These are phyloP conservation scores for Guillardia theta DNA, from an alignment of 78 protist genomes.

Conservation along the genomic window DNA sequence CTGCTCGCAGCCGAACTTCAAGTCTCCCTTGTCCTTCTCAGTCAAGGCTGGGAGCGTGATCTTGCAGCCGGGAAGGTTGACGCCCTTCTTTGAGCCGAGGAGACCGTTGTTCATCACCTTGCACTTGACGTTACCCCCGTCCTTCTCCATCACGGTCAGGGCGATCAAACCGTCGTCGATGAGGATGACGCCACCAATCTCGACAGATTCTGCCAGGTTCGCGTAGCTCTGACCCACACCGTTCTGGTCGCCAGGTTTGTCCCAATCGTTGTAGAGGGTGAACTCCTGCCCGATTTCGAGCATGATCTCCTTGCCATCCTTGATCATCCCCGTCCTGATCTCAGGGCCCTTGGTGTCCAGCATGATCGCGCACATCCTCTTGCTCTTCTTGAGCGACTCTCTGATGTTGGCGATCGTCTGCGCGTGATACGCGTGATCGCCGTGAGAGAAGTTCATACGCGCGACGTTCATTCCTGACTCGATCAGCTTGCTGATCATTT, in stretches of 20 bases:
- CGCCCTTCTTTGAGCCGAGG: slow-evolving; percentile 60
- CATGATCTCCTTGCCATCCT: neutral
- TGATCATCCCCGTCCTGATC: slow-evolving; percentile 65
- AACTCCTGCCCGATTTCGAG: neutral
- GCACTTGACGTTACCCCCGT: neutral
- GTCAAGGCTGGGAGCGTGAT: slow-evolving; percentile 78
- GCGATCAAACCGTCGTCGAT: slow-evolving; percentile 33
- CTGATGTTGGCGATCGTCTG: slow-evolving; percentile 42
- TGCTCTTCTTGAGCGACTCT: neutral
- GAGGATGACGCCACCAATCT: neutral
- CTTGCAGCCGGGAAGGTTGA: slow-evolving; percentile 73
- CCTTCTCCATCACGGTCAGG: neutral
- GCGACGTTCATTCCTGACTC: slow-evolving; percentile 29
- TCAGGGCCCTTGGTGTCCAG: slow-evolving; percentile 70
- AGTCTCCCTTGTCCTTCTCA: slow-evolving; percentile 68
- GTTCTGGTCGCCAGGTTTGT: neutral
- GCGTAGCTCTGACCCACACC: neutral
- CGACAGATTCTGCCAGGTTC: neutral
- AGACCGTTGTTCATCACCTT: neutral
- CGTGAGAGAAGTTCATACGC: slow-evolving; percentile 83
- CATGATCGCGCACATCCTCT: slow-evolving; percentile 50
- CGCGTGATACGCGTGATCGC: slow-evolving; percentile 44
- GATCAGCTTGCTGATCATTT: neutral
- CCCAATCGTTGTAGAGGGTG: slow-evolving; percentile 6
- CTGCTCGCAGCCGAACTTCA: slow-evolving; percentile 10